These are phyloP conservation scores for Petunia hybrid DNA, from an alignment of 305 asterid species.

Conservation along the genomic window DNA sequence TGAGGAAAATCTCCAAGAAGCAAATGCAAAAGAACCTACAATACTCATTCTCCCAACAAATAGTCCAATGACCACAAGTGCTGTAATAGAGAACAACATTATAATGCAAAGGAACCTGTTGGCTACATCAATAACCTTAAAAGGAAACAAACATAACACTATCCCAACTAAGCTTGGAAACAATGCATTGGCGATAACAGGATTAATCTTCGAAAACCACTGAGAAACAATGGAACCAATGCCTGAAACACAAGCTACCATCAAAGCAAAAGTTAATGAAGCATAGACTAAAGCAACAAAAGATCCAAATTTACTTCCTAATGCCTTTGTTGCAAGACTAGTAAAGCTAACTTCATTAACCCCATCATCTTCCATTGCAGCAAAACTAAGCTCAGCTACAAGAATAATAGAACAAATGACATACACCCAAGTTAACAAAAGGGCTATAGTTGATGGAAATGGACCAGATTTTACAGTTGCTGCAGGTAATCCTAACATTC, in stretches of 20 bases:
- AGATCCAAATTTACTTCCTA: constrained; percentile 44
- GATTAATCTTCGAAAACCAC: constrained; percentile 42
- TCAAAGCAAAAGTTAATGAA: constrained; percentile 46
- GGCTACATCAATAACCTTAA: constrained; percentile 41
- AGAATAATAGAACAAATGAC: constrained; percentile 50
- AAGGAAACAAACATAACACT: constrained; percentile 38
- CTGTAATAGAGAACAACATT: constrained; percentile 46
- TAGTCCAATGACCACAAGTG: constrained; percentile 42
- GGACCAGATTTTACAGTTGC: constrained; percentile 48
- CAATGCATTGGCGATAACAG: constrained; percentile 39
- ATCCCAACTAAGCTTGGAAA: constrained; percentile 44
- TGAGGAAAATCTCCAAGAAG: constrained; percentile 45
- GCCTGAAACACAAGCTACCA: constrained; percentile 51
- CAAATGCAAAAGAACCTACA: constrained; percentile 39
- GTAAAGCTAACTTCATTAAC: constrained; percentile 49
- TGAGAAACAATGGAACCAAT: constrained; percentile 49
- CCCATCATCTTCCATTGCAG: constrained; percentile 48
- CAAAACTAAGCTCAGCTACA: constrained; percentile 52
- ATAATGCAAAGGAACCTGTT: constrained; percentile 46
- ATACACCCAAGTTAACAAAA: constrained; percentile 46
- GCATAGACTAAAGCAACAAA: constrained; percentile 51
- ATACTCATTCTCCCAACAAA: constrained; percentile 43
- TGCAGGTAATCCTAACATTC: constrained; percentile 54
- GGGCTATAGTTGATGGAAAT: constrained; percentile 44
- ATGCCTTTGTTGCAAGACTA: constrained; percentile 45